phyloP scores from a whole-genome alignment of 192 early-diverging fungal species.

The Coemansia sp. region DNA sequence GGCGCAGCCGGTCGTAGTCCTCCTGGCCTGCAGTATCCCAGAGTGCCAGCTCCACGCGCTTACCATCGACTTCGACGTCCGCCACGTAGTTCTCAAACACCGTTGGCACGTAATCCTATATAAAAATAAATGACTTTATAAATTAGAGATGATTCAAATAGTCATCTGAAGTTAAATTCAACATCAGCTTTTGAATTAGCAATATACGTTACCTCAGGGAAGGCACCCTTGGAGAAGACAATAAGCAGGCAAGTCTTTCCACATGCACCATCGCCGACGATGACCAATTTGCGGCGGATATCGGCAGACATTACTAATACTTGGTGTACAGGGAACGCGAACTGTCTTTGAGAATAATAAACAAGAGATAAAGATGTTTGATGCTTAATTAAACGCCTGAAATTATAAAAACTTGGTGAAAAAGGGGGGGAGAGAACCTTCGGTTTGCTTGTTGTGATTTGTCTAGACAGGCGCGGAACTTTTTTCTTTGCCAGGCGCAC shows the following conservation, averaged over 20 bases:
- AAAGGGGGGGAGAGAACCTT: not conserved
- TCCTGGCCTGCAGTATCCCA: conserved; percentile 99
- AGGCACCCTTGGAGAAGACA: conserved; percentile 79
- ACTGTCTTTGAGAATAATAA: not conserved
- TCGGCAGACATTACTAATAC: conserved; percentile 6
- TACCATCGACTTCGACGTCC: conserved; percentile 87
- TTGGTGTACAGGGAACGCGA: not conserved
- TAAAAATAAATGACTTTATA: not conserved
- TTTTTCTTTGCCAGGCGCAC: conserved; percentile 7
- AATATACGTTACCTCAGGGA: conserved; percentile 59
- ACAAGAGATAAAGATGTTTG: not conserved
- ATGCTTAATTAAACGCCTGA: not conserved
- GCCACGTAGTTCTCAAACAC: conserved; percentile 95
- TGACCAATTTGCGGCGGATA: conserved; percentile 67
- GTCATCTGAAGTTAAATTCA: not conserved
- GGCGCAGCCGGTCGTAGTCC: conserved; percentile 92
- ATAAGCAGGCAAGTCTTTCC: conserved; percentile 88
- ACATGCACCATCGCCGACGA: conserved; percentile 88
- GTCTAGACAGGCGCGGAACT: conserved; percentile 9
- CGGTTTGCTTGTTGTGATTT: not conserved
- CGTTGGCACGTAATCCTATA: conserved; percentile 83
- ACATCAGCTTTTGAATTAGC: too few species aligned
- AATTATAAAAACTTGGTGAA: conserved; percentile 9
- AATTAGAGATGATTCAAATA: not conserved
- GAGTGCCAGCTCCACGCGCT: conserved; percentile 82